phyloP scores from a whole-genome alignment of 345 rosid genomes.

The Microcos paniculata region DNA sequence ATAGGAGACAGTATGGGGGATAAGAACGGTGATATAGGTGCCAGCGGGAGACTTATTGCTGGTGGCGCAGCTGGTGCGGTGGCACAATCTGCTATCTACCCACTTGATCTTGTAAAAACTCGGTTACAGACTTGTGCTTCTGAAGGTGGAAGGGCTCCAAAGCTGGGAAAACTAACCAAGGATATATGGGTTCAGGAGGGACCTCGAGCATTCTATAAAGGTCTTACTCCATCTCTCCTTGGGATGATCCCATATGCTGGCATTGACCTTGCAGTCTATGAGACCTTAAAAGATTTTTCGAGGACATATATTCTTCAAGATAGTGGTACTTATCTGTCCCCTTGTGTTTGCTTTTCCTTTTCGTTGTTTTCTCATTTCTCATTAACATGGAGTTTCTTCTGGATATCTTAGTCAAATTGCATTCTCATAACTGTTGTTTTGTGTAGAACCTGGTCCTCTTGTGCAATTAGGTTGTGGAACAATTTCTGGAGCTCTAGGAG shows the following conservation, averaged over 20 bases:
- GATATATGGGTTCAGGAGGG: conserved; percentile 91
- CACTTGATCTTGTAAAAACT: conserved; percentile 95
- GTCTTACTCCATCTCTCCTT: conserved; percentile 86
- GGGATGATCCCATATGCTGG: conserved; percentile 97
- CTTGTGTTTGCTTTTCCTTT: neutral
- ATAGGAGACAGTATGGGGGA: conserved; percentile 47
- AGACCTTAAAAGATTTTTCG: conserved; percentile 85
- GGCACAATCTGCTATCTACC: conserved; percentile 90
- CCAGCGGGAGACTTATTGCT: conserved; percentile 77
- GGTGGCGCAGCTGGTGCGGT: conserved; percentile 96
- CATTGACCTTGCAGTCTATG: conserved; percentile 94
- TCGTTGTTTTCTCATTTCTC: neutral
- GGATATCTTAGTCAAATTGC: neutral
- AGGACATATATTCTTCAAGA: conserved; percentile 69
- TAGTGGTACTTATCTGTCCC: conserved; percentile 41
- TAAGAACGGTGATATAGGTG: conserved; percentile 60
- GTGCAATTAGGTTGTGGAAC: conserved; percentile 91
- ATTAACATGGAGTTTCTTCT: neutral
- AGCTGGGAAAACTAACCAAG: conserved; percentile 57
- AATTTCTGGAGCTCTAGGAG: conserved; percentile 88
- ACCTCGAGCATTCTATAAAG: conserved; percentile 89
- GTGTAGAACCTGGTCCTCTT: conserved; percentile 83
- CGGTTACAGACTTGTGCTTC: conserved; percentile 75
- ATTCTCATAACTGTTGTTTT: neutral
- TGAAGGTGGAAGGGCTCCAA: conserved; percentile 73